Conservation (phyloP, 2,329 filamentous ascomycete genomes). For the Allantophomopsis cytisporea region DNA sequence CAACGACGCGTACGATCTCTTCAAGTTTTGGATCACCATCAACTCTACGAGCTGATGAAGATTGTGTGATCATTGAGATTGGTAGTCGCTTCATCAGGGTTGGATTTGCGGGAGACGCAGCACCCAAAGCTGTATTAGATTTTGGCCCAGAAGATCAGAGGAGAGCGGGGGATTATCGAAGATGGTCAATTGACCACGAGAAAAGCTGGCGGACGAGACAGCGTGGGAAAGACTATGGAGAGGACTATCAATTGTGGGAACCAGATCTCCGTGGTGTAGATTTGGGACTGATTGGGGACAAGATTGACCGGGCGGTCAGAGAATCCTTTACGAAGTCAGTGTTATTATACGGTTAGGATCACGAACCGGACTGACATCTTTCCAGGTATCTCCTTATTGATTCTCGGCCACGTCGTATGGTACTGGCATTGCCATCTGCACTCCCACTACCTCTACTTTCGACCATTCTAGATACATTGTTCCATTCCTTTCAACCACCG, state of each 20-base stretch:
- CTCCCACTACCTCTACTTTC: constrained; percentile 70
- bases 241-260: constrained; percentile 63
- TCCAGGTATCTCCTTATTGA: constrained; percentile 53
- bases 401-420: constrained; percentile 60
- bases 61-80: constrained; percentile 70
- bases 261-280: constrained; percentile 62
- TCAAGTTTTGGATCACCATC: constrained; percentile 45
- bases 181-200: constrained; percentile 44
- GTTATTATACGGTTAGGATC: constrained; percentile 20
- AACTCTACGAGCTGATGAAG: constrained; percentile 63
- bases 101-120: constrained; percentile 75
- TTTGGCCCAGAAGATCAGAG: constrained; percentile 67
- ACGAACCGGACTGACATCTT: constrained; percentile 4
- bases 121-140: constrained; percentile 55
- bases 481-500: constrained; percentile 67
- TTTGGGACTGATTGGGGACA: constrained; percentile 70
- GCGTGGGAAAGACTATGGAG: constrained; percentile 41
- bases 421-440: constrained; percentile 63
- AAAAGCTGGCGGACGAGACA: constrained; percentile 31
- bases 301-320: constrained; percentile 69
- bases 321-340: constrained; percentile 72
- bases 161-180: constrained; percentile 68
- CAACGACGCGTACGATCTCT: constrained; percentile 30
- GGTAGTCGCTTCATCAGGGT: constrained; percentile 66
- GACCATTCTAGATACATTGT: constrained; percentile 62